Evolutionary conservation across 116 monocot species (phyloP).

Genomic region (Zostera marina): DNA sequence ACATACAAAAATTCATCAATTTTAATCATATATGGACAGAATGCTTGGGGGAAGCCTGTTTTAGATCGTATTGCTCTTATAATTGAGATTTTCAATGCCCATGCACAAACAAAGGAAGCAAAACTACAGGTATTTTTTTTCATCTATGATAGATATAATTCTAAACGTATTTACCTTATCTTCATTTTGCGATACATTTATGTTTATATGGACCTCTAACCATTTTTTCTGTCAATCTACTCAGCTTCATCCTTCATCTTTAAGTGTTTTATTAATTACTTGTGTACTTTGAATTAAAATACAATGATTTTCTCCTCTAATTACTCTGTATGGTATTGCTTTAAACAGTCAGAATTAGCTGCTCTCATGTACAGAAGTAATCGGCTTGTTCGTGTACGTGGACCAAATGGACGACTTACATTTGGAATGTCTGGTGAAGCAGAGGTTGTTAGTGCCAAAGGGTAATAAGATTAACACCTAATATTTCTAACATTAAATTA

Average conservation of each 20-base stretch:
- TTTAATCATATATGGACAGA: conserved; percentile 12
- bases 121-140: conserved; percentile 62
- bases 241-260: not conserved
- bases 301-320: not conserved
- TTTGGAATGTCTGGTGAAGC: conserved; percentile 90
- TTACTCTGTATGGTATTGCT: not conserved
- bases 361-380: conserved; percentile 89
- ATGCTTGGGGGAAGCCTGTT: conserved; percentile 81
- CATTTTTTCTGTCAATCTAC: not conserved
- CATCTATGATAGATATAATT: not conserved
- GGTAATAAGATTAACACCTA: conserved; percentile 27
- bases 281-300: not conserved
- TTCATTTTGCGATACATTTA: not conserved
- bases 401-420: conserved; percentile 74
- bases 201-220: not conserved
- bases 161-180: not conserved
- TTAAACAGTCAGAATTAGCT: conserved; percentile 77
- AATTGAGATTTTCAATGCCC: conserved; percentile 95
- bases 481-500: not conserved
- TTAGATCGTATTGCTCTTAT: conserved; percentile 88
- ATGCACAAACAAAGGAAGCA: conserved; percentile 99
- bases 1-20: not conserved
- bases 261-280: not conserved
- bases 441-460: conserved; percentile 91
- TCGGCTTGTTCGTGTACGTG: conserved; percentile 82